Conservation (phyloP, 257 asterid species). For the Lycium barbarum region DNA sequence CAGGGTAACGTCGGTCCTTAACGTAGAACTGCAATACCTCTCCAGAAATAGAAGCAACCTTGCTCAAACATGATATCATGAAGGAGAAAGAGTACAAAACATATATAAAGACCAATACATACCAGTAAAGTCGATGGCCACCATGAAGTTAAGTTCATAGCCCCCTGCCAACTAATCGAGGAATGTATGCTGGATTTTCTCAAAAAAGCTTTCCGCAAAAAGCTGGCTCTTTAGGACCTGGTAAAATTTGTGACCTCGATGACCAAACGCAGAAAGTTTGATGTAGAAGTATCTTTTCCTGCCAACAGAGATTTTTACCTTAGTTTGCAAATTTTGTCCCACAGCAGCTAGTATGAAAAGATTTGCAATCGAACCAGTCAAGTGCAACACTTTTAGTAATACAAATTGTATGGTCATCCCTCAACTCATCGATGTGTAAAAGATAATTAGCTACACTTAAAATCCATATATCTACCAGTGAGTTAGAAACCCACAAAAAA, state of each 20-base stretch:
- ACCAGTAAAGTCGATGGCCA: constrained; percentile 99
- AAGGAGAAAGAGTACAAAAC: neutral
- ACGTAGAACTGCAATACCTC: constrained; percentile 92
- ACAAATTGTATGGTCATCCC: neutral
- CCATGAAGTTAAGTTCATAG: constrained; percentile 96
- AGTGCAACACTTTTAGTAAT: constrained; percentile 62
- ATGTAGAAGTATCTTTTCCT: neutral
- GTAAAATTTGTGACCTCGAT: neutral
- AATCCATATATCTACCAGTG: neutral
- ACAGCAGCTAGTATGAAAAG: constrained; percentile 57
- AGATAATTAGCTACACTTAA: constrained; percentile 4
- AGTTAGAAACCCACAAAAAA: constrained; percentile 13
- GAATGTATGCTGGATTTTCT: constrained; percentile 79
- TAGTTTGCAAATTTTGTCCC: constrained; percentile 73
- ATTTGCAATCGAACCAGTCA: constrained; percentile 64
- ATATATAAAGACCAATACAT: constrained; percentile 25
- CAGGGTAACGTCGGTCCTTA: constrained; percentile 83
- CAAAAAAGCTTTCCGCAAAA: constrained; percentile 79
- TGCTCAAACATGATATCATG: constrained; percentile 19
- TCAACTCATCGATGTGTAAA: neutral
- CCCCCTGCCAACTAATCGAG: constrained; percentile 95
- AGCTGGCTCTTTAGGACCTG: constrained; percentile 89
- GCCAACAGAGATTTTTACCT: constrained; percentile 51
- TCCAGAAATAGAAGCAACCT: constrained; percentile 32
- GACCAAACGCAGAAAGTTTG: constrained; percentile 10